Conservation (phyloP, 768 basidiomycete species). For the Pleurotus tuber-regium region DNA sequence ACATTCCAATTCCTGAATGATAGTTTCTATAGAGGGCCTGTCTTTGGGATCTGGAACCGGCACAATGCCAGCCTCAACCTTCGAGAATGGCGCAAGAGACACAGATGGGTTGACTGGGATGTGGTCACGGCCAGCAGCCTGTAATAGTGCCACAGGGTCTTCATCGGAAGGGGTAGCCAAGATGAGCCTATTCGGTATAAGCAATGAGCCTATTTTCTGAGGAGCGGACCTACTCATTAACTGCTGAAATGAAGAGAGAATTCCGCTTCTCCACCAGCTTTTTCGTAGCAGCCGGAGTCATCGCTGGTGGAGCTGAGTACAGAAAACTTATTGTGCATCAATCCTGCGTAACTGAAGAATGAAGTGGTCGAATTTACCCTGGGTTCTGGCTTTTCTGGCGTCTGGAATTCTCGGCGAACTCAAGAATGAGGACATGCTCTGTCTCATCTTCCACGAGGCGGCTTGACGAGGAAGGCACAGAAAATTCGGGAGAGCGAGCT, state of each 20-base stretch:
- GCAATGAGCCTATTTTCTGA: neutral
- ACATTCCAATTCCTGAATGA: constrained; percentile 56
- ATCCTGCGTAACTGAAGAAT: neutral
- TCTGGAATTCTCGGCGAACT: constrained; percentile 35
- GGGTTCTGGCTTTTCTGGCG: constrained; percentile 29
- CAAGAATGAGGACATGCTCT: constrained; percentile 45
- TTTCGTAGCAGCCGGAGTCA: constrained; percentile 58
- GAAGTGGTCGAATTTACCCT: constrained; percentile 19
- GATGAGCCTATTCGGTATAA: constrained; percentile 46
- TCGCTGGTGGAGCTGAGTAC: constrained; percentile 30
- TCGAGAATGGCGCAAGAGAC: constrained; percentile 7
- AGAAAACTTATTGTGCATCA: constrained; percentile 22
- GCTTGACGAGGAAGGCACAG: constrained; percentile 27
- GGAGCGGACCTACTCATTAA: constrained; percentile 56
- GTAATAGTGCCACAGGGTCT: constrained; percentile 62
- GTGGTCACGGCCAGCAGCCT: constrained; percentile 65
- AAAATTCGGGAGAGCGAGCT: constrained; percentile 41
- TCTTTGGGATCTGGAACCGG: constrained; percentile 39
- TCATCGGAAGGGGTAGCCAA: constrained; percentile 47
- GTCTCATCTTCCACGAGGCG: constrained; percentile 25
- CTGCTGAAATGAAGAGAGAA: constrained; percentile 56
- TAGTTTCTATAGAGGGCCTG: constrained; percentile 53
- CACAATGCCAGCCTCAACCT: constrained; percentile 18
- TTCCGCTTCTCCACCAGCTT: constrained; percentile 74
- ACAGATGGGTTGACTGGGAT: constrained; percentile 62